Base-by-base conservation (phyloP, 345 rosid species). In the Populus alba region DNA sequence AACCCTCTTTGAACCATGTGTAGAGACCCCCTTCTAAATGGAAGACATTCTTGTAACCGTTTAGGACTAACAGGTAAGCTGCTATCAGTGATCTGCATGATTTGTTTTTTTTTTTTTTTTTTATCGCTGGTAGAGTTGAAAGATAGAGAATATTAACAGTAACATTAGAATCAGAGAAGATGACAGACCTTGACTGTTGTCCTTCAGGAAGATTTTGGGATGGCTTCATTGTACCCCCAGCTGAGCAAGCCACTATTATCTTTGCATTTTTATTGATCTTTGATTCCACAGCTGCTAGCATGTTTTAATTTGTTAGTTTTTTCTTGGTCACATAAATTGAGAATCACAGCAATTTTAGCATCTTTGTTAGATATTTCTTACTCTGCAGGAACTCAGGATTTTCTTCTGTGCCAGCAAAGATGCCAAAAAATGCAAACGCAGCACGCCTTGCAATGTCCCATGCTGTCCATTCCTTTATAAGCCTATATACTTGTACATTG, bases 391-490 rank as follows among this genome's bases (percentile, higher is more conserved):
- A 96, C 75, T 94, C 97, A 0, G 99, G 99, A 75, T 96, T 96
- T 84, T 94, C 99, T 87, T 96, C 99, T 0, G 99, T 96, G 78
- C 99, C 98, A 12, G 97, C 83, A 74, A 96, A 94, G 82, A 96
- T 96, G 87, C 99, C 99, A 1, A 94, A 94, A 86, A 96, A 92
- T 18, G 98, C 98, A 78, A 96, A 96, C 41, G 97, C 99, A 73
- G 94, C 97, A 57, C 99, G 94, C 66, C 99, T 90, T 37, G 97
- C 97, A 35, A 96, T 96, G 85, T 96, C 99, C 99, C 99, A 96
- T 39, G 99, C 87, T 9, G 98, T 96, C 99, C 98, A 94, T 77
- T 96, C 99, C 85, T 90, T 90, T 82, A 96, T 96, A 43, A 96
- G 92, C 81, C 98, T 92, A 70, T 96, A 96, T 78, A 96, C 88